Evolutionary conservation across 139 green algal species (phyloP), one percentile per base, ranked within the genome.

Genomic region (Tetraselmis chui): DNA sequence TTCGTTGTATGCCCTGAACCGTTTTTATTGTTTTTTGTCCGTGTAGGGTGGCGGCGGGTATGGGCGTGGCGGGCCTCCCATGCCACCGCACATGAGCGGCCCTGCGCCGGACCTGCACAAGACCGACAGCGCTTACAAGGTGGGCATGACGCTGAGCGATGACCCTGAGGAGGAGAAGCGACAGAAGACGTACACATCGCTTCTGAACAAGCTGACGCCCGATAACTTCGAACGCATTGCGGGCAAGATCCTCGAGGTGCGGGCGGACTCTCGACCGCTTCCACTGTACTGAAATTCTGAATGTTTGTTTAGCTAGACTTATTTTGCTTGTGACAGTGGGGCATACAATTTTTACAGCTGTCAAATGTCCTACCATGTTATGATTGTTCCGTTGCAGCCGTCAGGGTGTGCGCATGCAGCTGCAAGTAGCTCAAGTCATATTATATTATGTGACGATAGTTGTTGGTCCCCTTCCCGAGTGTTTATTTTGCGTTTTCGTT

Each of bases 181-280:
- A 86, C 93, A 98, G 86, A 94, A 95, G 82, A 79, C 79, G 31
- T 91, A 98, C 87, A 99, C 98, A 92, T 89, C 85, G 31, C 88
- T 98, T 59, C 91, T 99, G 28, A 99, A 99, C 91, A 99, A 99
- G 95, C 91, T 99, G 76, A 99, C 96, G n/a, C 93, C 94, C 11
- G 92, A 99, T 81, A 99, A 98, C 86, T 99, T 98, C 84, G 94
- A 97, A 27, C 90, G 88, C 77, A 93, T 99, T 30, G 84, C 86
- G 23, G 78, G 83, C 26, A 87, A 90, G 89, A 81, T 99, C 59
- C 77, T 97, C 26, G 90, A 93, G 0, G n/a, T n/a, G n/a, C n/a
- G n/a, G n/a, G n/a, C n/a, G n/a, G n/a, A n/a, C 24, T 32, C 29
- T 78, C 29, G 76, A 78, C 25, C 32, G 23, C 23, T 28, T 11